phyloP scores from a whole-genome alignment of 495 filamentous ascomycete genomes.

The Penicillium turbatum region DNA sequence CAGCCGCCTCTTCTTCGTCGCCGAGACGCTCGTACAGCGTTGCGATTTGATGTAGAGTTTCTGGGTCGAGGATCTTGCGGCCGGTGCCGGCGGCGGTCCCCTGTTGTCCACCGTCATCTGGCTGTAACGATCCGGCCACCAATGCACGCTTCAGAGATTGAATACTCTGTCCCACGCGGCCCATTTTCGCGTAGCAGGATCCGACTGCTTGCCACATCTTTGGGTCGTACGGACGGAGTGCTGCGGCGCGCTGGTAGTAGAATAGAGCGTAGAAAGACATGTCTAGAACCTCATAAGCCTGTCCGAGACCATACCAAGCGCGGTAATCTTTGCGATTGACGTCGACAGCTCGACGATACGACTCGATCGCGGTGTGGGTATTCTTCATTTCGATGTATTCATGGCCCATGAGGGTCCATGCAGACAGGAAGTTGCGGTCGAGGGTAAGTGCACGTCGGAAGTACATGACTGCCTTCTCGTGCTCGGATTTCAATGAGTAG shows the following conservation, averaged over 20 bases:
- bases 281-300: constrained; percentile 95
- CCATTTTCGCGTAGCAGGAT: constrained; percentile 83
- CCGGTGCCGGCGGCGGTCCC: constrained; percentile 16
- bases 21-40: constrained; percentile 77
- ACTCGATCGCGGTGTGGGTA: constrained; percentile 96
- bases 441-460: constrained; percentile 95
- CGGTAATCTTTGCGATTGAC: constrained; percentile 96
- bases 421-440: constrained; percentile 85
- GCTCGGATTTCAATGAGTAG: constrained; percentile 85
- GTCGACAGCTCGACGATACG: constrained; percentile 92
- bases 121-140: constrained; percentile 75
- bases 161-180: constrained; percentile 76
- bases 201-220: constrained; percentile 99
- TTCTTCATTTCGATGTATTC: constrained; percentile 99
- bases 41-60: constrained; percentile 85
- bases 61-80: constrained; percentile 72
- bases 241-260: constrained; percentile 95
- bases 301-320: constrained; percentile 96
- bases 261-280: constrained; percentile 96
- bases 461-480: constrained; percentile 97
- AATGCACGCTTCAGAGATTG: constrained; percentile 91
- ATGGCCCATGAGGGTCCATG: constrained; percentile 99
- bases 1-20: constrained; percentile 71
- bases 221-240: constrained; percentile 83
- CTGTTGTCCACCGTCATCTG: constrained; percentile 41